Evolutionary conservation across 1,139 yeast species (phyloP), one percentile per base, ranked within the genome.

Genomic region (Pichia sp.): DNA sequence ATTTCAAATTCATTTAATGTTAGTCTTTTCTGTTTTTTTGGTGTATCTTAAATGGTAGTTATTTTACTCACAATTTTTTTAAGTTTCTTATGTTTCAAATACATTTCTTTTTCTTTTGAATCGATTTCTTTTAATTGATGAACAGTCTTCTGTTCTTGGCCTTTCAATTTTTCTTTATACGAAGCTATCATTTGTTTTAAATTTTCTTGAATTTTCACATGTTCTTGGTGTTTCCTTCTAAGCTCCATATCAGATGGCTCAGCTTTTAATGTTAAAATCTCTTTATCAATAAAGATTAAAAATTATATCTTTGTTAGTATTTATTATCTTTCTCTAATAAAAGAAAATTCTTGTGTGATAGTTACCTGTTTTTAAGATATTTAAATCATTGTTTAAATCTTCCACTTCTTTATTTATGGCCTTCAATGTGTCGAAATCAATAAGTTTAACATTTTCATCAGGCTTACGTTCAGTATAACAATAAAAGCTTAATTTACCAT

Each of bases 401-500:
- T 35, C 37, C 2, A 48, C 34, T n/a, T 57, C 56, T 10, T 48
- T 46, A 32, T 44, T 48, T 9, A 53, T 10, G 25, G 44, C 47
- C 10, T 39, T 42, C 27, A 55, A 7, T 4, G 40, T 45, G 27
- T 53, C 56, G 11, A 53, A 43, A 10, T 46, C 47, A 27, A 46
- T 40, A 7, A 35, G 35, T n/a, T 47, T 44, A 25, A 52, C 29
- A 25, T 38, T 37, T 2, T 27, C 46, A 6, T 45, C 39, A 11
- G 25, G 18, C 31, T 42, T 38, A 1, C 33, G 43, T 11, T 39
- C 47, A 8, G 5, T 61, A 44, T 66, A 67, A 34, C 67, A 65
- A 50, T 69, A 71, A 37, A 68, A 69, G 4, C 56, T 58, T 26
- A 67, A 58, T 50, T 70, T 71, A 0, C 75, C 75, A 44, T 68